Base-by-base conservation (phyloP, 768 basidiomycete genomes). In the Tephrocybe sp. region DNA sequence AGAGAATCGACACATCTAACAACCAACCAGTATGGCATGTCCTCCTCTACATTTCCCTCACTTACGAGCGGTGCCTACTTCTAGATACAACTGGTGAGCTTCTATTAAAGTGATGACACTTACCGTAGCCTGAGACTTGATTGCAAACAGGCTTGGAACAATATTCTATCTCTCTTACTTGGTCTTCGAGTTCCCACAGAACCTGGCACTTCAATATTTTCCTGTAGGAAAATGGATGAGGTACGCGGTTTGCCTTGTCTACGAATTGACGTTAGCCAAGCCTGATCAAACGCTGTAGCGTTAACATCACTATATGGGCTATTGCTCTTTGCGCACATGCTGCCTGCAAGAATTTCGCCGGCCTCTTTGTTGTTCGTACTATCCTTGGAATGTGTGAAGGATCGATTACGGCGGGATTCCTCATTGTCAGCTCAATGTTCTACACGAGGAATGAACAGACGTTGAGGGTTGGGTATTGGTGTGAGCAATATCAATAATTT, bases 171-270 rank as follows among this genome's bases (percentile, higher is more conserved):
- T 89, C 42, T 79, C 82, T 58, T 88, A 87, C 57, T 75, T 89
- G 11, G 57, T 72, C 8, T 88, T 89, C 54, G 85, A 87, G 58
- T 87, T 84, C 54, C 87, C 87, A 0, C 87, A 87, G 61, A 88
- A 87, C 57, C 65, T 87, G 8, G 83, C 79, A 0, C 69, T 89
- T 5, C 87, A 89, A 55, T 75, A 78, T 15, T 87, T 87, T 58
- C 86, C 86, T 0, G 86, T 89, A 7, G 87, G 83, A 9, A 86
- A 79, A 75, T 89, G 87, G 87, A 86, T 89, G 82, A 87, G 86
- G 87, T 79, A 50, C 24, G 70, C 47, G 9, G n/a, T 34, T 19
- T 5, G 25, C 40, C 24, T 7, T 19, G 13, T 24, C 19, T 43
- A 12, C n/a, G n/a, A 7, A 34, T 22, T 25, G 13, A 13, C 9